A percentile compares a stretch with the other conserved stretches of the same genome.
phyloP scores from a whole-genome alignment of 331 rosid species.

The Ulmus americana region DNA sequence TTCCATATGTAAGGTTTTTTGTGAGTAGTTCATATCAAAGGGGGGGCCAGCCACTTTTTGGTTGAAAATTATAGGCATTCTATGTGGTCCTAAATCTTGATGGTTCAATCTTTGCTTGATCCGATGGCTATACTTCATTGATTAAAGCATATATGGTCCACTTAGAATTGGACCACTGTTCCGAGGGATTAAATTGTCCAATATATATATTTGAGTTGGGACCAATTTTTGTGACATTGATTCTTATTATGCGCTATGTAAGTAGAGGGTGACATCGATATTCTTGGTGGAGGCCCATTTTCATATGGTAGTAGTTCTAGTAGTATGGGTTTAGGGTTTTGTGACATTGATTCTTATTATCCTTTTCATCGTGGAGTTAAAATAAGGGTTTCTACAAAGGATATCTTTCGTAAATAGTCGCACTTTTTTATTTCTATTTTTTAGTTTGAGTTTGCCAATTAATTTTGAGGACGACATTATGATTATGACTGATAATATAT shows the following conservation, averaged over 20 bases:
- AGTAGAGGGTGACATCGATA: slow-evolving; percentile 11
- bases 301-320: background rate
- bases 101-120: slow-evolving; percentile 17
- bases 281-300: slow-evolving; percentile 25
- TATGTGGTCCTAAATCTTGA: slow-evolving; percentile 23
- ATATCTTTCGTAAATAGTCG: background rate
- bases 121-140: slow-evolving; percentile 40
- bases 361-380: too few species aligned
- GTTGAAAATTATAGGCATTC: slow-evolving; percentile 5
- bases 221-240: slow-evolving; percentile 32
- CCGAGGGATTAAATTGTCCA: slow-evolving; percentile 4
- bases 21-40: slow-evolving; percentile 23
- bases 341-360: too few species aligned
- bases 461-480: too few species aligned
- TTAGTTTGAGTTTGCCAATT: too few species aligned
- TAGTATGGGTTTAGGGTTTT: background rate
- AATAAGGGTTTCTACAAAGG: background rate
- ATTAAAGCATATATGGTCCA: slow-evolving; percentile 33
- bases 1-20: slow-evolving; percentile 28
- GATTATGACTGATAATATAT: too few species aligned
- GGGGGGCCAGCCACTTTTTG: slow-evolving; percentile 25
- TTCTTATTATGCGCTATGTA: slow-evolving; percentile 14
- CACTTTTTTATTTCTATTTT: background rate
- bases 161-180: slow-evolving; percentile 35
- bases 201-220: background rate